Evolutionary conservation across 371 early-diverging fungal species (phyloP), one percentile per base, ranked within the genome.

Genomic region (Choanephora cucurbitarum): DNA sequence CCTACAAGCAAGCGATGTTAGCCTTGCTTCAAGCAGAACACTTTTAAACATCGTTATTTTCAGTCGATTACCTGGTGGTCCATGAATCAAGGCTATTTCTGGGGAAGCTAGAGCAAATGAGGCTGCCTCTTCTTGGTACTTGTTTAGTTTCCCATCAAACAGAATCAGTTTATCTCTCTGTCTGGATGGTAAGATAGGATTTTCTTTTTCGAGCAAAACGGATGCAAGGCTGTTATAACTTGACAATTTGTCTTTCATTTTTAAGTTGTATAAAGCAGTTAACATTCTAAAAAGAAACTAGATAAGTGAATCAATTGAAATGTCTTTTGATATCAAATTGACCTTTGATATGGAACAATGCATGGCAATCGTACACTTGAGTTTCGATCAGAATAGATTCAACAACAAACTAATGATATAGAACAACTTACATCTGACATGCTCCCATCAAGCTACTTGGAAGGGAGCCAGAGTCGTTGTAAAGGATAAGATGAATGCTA

Each of bases 81-180:
- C 92, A 62, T 94, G 94, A 21, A 94, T 84, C 46, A 95, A 67
- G 1, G 91, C 86, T 1, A 94, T 62, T 11, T 89, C 80, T 24
- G 75, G 61, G 0, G 92, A 81, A 0, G 62, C 60, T 14, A 92
- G 58, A 0, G 88, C 82, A 52, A 85, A 77, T 22, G 57, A 50
- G 1, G 94, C 88, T 0, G 94, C 94, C 5, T 77, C 76, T 41
- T 69, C 72, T 60, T 95, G 93, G 1, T 87, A 85, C 1, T 66
- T 72, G 64, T 94, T 94, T 19, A 95, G 70, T 0, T 68, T 69
- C 10, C 59, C 57, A 59, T 91, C 84, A 52, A 81, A 78, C 34
- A 84, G 84, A 13, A 68, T 64, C 24, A 65, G 37, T 48, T 55
- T 52, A 48, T 57, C 54, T 10, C n/a, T 17, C 2, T 10, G 3